Base-by-base conservation (phyloP, 257 asterid species). In the Ligustrum vulgare region DNA sequence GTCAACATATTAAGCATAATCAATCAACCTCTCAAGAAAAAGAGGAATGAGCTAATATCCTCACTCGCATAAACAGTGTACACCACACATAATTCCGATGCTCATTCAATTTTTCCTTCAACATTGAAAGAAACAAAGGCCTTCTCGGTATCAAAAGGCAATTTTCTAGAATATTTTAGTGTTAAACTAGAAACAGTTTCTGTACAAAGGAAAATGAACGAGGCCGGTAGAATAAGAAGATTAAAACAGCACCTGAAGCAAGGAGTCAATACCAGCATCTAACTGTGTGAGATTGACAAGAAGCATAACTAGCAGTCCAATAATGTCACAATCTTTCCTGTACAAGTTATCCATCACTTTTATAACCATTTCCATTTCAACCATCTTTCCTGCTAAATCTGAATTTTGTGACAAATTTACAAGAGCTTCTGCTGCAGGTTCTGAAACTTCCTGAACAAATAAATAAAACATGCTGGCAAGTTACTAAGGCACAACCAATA, bases 401-500 rank as follows among this genome's bases (percentile, higher is more conserved):
- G 80, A 77, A 79, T 83, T 83, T 73, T 84, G 97, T 0, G 99
- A 95, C 83, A 95, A 77, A 90, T 95, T 95, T 66, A 93, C 93
- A 33, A 95, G 92, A 75, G 97, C 93, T 86, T 89, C 91, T 78
- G 92, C 97, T 3, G 96, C 98, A 72, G 99, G 97, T 82, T 89
- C 98, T 11, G 98, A 91, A 68, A 89, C 91, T 80, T 91, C 99
- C 98, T 95, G 89, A 79, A 82, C 67, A 67, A 77, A 73, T 20
- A 66, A 69, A 75, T 39, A 51, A 77, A 47, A 78, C 72, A 71
- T 43, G 22, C 65, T 23, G 54, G 7, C 70, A 65, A 28, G 31
- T 28, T 28, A 22, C 77, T 70, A 47, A 67, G 15, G 75, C 39
- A 62, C 39, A 62, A 31, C 62, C 64, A 73, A 60, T 10, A 16